Evolutionary conservation across 768 basidiomycete species (phyloP).

Genomic region (Dictyophora rubrovolvata): DNA sequence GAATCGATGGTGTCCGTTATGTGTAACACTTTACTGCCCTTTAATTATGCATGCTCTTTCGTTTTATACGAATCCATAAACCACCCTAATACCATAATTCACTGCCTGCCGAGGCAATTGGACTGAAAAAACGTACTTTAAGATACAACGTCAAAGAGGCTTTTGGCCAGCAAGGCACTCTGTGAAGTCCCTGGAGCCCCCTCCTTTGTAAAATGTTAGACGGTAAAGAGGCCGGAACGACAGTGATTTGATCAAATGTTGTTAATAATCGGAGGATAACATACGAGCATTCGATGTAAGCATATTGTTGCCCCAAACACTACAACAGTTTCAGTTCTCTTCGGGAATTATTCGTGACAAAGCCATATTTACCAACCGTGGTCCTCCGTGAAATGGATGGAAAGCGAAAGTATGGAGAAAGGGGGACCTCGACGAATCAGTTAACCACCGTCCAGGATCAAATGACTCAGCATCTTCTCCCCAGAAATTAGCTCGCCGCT

Average conservation of each 20-base stretch:
- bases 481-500: constrained; percentile 23
- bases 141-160: constrained; percentile 13
- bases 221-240: constrained; percentile 14
- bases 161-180: constrained; percentile 12
- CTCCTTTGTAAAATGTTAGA: neutral
- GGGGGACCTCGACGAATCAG: constrained; percentile 3
- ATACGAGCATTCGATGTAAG: constrained; percentile 18
- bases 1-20: constrained; percentile 75
- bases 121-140: constrained; percentile 9
- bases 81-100: constrained; percentile 9
- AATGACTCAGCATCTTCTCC: constrained; percentile 24
- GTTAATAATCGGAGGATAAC: constrained; percentile 17
- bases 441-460: constrained; percentile 26
- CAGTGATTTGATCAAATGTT: constrained; percentile 11
- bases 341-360: neutral
- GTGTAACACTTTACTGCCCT: constrained; percentile 27
- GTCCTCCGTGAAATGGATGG: constrained; percentile 21
- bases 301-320: constrained; percentile 17
- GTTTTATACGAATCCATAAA: constrained; percentile 11
- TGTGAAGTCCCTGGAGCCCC: neutral
- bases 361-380: constrained; percentile 14
- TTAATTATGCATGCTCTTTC: neutral
- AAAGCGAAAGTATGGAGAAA: constrained; percentile 15
- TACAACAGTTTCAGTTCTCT: neutral
- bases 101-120: neutral